These are phyloP conservation scores for Fusarium buxicola DNA, from an alignment of 2,329 filamentous ascomycete genomes.

Conservation along the genomic window DNA sequence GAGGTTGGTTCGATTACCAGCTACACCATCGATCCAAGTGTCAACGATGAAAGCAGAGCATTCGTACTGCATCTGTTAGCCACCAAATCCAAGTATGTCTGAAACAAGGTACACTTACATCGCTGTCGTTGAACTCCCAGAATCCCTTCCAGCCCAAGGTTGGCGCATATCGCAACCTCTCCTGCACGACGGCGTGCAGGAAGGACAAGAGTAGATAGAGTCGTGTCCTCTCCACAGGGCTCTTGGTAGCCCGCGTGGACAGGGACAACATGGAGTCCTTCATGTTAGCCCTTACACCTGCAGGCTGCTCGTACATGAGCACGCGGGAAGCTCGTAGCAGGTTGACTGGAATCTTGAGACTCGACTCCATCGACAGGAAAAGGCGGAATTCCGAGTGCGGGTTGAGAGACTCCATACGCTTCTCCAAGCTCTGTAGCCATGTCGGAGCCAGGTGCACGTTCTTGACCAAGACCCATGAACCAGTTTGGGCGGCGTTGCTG, in stretches of 20 bases:
- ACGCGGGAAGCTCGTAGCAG: constrained; percentile 92
- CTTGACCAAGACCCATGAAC: constrained; percentile 97
- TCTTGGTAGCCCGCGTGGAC: constrained; percentile 78
- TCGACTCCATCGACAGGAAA: constrained; percentile 98
- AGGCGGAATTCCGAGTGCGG: constrained; percentile 92
- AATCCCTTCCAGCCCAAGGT: constrained; percentile 97
- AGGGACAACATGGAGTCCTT: constrained; percentile 93
- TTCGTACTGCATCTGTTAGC: constrained; percentile 75
- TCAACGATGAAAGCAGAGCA: constrained; percentile 97
- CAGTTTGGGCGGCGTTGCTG: constrained; percentile 88
- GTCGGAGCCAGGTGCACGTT: constrained; percentile 97
- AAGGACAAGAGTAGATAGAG: constrained; percentile 93
- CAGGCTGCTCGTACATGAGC: constrained; percentile 97
- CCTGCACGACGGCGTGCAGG: constrained; percentile 94
- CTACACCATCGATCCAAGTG: constrained; percentile 87
- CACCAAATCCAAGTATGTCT: neutral
- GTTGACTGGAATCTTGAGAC: constrained; percentile 96
- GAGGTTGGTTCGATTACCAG: constrained; percentile 89
- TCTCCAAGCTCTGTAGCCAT: constrained; percentile 97
- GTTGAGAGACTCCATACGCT: constrained; percentile 94
- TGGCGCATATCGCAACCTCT: constrained; percentile 92
- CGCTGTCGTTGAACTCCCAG: constrained; percentile 99
- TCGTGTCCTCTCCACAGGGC: constrained; percentile 89
- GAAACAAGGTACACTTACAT: constrained; percentile 73
- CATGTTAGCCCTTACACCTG: constrained; percentile 97